phyloP scores from a whole-genome alignment of 495 filamentous ascomycete genomes.

The Penicillium bialowiezense region DNA sequence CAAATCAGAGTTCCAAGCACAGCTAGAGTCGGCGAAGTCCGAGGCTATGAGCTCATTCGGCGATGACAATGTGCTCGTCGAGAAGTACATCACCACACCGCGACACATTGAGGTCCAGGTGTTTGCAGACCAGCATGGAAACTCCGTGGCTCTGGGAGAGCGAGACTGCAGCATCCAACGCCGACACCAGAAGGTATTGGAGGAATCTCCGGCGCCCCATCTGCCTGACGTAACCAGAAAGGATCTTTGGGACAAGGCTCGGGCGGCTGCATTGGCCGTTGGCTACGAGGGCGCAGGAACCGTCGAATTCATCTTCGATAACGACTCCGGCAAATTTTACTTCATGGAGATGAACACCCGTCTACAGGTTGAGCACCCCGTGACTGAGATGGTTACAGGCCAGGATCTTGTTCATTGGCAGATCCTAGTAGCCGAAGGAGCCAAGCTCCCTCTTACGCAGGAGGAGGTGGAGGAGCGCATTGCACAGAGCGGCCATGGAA shows the following conservation, averaged over 20 bases:
- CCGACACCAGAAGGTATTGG: constrained; percentile 94
- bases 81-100: constrained; percentile 93
- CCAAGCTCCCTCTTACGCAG: constrained; percentile 81
- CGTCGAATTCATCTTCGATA: constrained; percentile 98
- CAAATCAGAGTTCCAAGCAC: constrained; percentile 73
- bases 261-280: constrained; percentile 84
- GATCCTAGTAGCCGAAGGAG: constrained; percentile 85
- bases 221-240: constrained; percentile 74
- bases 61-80: constrained; percentile 92
- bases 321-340: constrained; percentile 88
- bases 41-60: constrained; percentile 92
- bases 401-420: constrained; percentile 97
- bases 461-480: constrained; percentile 77
- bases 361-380: constrained; percentile 95
- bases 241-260: constrained; percentile 91
- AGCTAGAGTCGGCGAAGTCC: constrained; percentile 82
- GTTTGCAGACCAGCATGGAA: constrained; percentile 88
- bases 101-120: constrained; percentile 97
- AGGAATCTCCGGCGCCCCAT: constrained; percentile 92
- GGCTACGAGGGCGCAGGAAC: constrained; percentile 96
- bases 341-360: constrained; percentile 99
- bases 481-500: constrained; percentile 72
- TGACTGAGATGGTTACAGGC: constrained; percentile 95
- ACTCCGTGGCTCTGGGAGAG: constrained; percentile 80
- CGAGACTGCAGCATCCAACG: constrained; percentile 84